Evolutionary conservation across 2,329 filamentous ascomycete genomes (phyloP), one percentile per base, ranked within the genome.

Genomic region (Cercospora canescens): DNA sequence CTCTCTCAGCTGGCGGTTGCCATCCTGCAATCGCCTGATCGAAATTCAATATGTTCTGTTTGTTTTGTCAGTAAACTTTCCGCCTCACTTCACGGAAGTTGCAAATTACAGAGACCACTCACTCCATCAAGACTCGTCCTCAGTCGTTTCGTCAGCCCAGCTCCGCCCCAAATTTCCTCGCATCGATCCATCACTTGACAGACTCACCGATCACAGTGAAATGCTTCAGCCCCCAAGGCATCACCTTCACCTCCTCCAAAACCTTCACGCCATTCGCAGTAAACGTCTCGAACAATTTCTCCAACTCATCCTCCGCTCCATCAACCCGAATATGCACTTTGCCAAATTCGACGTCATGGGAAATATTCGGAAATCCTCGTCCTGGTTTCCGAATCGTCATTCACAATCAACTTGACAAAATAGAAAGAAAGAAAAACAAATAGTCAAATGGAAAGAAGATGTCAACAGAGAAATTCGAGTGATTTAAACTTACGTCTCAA

Each of bases 181-280:
- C 26, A 11, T 26, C 21, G n/a, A 28, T 26, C 18, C 11, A 26
- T 45, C 41, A 32, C 1, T 28, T 14, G 2, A 14, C 4, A 37
- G 39, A 48, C 65, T 35, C n/a, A 64, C 65, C 65, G 16, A 57
- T 64, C 3, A 67, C 65, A 16, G 37, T 39, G 24, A 67, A 67
- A 34, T 64, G 41, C 50, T 67, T 67, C 61, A 67, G 48, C 6
- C 65, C 65, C 65, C 65, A 67, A 32, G 65, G 60, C 56, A 55
- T 64, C 7, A 30, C 24, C 11, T 56, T 50, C 24, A 67, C 57
- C 34, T 56, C 39, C 4, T 48, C 37, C 32, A 67, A n/a, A 1
- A 67, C 57, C 28, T 67, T 67, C 16, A 62, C 65, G 3, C 61
- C 65, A 48, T 55, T 57, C 32, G 18, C 30, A 4, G 37, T 26